Percentiles rank a stretch among this genome's conserved stretches.
Conservation (phyloP, 768 basidiomycete species). For the Lactarius vividus region DNA sequence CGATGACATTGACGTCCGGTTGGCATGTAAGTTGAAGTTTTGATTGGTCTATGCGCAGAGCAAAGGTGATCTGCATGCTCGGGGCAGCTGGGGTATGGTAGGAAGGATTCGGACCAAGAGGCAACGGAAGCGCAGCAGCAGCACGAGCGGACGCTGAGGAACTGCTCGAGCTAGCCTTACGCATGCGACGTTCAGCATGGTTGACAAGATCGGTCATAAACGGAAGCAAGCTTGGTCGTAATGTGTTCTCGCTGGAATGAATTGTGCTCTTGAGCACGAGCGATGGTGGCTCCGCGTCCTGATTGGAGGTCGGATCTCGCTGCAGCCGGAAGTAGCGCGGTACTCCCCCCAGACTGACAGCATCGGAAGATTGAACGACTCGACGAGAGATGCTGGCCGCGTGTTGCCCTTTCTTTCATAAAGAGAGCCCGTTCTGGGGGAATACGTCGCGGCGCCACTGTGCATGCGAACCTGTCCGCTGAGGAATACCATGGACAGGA, state of each 20-base stretch:
- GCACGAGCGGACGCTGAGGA: constrained; percentile 24
- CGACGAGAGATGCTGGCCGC: constrained; percentile 51
- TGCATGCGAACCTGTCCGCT: constrained; percentile 84
- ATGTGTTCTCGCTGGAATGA: constrained; percentile 81
- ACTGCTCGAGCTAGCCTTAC: constrained; percentile 41
- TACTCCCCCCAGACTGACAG: constrained; percentile 85
- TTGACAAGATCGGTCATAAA: constrained; percentile 78
- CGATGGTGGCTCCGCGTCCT: constrained; percentile 48
- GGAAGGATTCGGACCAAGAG: constrained; percentile 16
- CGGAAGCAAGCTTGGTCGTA: constrained; percentile 78
- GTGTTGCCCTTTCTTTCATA: constrained; percentile 53
- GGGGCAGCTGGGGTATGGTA: constrained; percentile 34
- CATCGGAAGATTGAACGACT: constrained; percentile 69
- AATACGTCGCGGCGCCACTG: constrained; percentile 44
- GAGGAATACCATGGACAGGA: constrained; percentile 68
- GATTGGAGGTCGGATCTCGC: constrained; percentile 37
- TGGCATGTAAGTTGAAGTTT: constrained; percentile 82
- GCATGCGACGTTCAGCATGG: constrained; percentile 68
- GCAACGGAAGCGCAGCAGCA: constrained; percentile 4
- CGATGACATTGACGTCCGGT: constrained; percentile 90
- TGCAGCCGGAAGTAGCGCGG: constrained; percentile 54
- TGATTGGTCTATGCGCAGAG: constrained; percentile 89
- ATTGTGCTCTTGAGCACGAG: constrained; percentile 86
- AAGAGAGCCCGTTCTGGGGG: constrained; percentile 28
- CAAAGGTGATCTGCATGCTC: constrained; percentile 74